Base-by-base conservation (phyloP, 2,329 filamentous ascomycete species). In the Chaetomiaceae sp. region DNA sequence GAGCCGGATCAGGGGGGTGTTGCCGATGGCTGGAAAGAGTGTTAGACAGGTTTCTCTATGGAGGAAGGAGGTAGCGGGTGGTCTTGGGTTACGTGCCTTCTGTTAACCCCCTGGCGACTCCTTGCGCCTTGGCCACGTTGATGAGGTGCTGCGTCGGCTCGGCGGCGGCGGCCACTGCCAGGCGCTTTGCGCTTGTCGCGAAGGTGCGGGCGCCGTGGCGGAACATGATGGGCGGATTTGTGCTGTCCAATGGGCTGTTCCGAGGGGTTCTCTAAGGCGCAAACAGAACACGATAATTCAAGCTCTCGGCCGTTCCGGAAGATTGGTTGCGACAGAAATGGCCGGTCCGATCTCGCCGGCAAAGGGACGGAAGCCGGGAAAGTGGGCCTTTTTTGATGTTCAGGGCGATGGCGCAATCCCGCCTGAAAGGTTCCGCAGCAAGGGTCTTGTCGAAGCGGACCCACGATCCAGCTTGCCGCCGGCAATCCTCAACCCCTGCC, bases 1-100 rank as follows among this genome's bases (percentile, higher is more conserved):
- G 47, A 99, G 79, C 45, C 88, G 86, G 70, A 99, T 95, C 50
- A 99, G 82, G 1, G 94, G 92, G 0, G 94, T 99, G 72, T 97
- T 97, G 60, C 94, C 94, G 74, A 99, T 97, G 51, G 94, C 94
- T 96, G 61, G 44, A 36, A 33, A 47, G 36, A 8, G n/a, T 31
- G 37, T 49, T 12, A 34, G 31, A 27, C 15, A 1, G 1, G n/a
- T 51, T 19, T 17, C 14, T 55, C 9, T 11, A 11, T 3, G 14
- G 20, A 39, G 23, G 19, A 23, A 20, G 7, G 9, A 11, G 17
- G 19, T 25, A n/a, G 25, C 25, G 25, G 27, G 9, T 9, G 27
- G 27, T 11, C 1, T 19, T 12, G 1, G 20, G 23, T 12, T 25
- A 49, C 15, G 15, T 80, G 94, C 90, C 91, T 76, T 88, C 90